Conservation (phyloP, 306 rosid genomes). For the Vigna trinervia region DNA sequence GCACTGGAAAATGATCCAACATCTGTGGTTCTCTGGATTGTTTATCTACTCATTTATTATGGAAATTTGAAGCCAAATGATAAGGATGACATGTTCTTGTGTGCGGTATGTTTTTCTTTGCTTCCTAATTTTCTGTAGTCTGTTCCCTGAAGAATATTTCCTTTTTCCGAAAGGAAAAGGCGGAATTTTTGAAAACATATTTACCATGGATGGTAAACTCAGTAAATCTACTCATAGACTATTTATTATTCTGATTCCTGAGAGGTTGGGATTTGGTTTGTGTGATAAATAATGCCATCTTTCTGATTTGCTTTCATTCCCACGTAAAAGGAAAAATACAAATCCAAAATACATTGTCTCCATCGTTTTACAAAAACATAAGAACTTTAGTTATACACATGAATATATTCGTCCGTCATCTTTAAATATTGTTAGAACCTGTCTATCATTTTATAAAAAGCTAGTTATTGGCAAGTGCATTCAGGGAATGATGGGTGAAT, state of each 20-base stretch:
- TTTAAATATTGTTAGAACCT: slow-evolving; percentile 3
- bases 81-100: slow-evolving; percentile 89
- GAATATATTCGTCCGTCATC: slow-evolving; percentile 12
- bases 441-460: slow-evolving; percentile 9
- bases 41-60: slow-evolving; percentile 79
- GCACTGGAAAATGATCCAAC: slow-evolving; percentile 81
- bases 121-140: slow-evolving; percentile 44
- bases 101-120: slow-evolving; percentile 77
- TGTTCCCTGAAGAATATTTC: slow-evolving; percentile 40
- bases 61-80: slow-evolving; percentile 66
- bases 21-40: slow-evolving; percentile 71
- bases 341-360: neutral
- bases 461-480: slow-evolving; percentile 7
- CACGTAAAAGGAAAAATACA: neutral
- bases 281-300: slow-evolving; percentile 1
- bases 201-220: slow-evolving; percentile 40
- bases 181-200: slow-evolving; percentile 20
- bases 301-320: neutral
- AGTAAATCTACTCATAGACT: slow-evolving; percentile 32
- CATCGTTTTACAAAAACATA: neutral
- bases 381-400: neutral
- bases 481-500: slow-evolving; percentile 30
- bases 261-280: slow-evolving; percentile 21
- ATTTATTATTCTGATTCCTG: slow-evolving; percentile 17
- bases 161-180: slow-evolving; percentile 31